Percentiles rank a stretch among this genome's conserved stretches.
Conservation (phyloP, 2,329 filamentous ascomycete species). For the Xylaria sp. region DNA sequence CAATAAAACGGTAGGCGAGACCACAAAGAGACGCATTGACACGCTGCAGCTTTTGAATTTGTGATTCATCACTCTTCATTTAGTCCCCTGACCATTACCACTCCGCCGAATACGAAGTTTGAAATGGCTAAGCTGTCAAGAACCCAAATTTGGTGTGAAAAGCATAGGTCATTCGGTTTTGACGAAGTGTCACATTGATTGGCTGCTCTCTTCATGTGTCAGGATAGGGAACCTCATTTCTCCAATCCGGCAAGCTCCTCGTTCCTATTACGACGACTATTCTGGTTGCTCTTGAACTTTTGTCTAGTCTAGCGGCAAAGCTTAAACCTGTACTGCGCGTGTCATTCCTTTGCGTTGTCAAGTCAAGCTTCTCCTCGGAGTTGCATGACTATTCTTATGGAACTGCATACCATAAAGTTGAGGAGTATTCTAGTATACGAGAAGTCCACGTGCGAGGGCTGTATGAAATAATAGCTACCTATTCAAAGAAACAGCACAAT, state of each 20-base stretch:
- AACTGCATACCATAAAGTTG: too few relatives aligned
- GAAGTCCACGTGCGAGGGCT: too few relatives aligned
- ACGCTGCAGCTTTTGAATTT: background rate
- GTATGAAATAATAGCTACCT: too few relatives aligned
- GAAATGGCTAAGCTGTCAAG: background rate
- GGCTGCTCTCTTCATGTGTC: background rate
- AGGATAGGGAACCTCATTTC: background rate
- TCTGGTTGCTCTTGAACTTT: background rate
- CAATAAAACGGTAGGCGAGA: background rate
- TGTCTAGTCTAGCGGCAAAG: background rate
- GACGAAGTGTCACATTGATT: background rate
- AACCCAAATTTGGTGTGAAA: background rate
- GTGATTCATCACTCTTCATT: background rate
- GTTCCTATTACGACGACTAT: background rate
- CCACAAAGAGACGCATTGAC: background rate
- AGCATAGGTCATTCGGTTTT: background rate
- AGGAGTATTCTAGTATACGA: too few relatives aligned
- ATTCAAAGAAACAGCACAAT: too few relatives aligned
- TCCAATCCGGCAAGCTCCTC: background rate
- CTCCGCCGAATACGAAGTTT: background rate
- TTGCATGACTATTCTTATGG: background rate
- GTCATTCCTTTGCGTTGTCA: background rate
- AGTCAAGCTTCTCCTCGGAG: background rate
- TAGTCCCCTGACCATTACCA: background rate
- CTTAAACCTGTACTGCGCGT: background rate